Base-by-base conservation (phyloP, 2,329 filamentous ascomycete genomes). In the Colletotrichum lindemuthianum region DNA sequence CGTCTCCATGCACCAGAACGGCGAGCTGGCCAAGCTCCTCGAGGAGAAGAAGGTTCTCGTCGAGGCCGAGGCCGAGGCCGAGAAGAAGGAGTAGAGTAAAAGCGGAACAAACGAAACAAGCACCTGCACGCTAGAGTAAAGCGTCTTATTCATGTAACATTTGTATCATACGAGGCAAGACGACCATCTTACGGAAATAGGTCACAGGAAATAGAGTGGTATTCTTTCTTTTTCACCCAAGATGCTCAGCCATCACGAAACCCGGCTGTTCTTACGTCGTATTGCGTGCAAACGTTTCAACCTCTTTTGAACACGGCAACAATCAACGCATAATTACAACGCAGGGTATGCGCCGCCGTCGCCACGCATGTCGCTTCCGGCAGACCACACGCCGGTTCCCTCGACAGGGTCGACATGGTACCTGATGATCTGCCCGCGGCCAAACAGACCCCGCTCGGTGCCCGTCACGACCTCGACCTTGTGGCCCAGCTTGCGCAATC, bases 1-100 rank as follows among this genome's bases (percentile, higher is more conserved):
- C 71, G 90, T 98, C 76, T 91, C 90, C 2, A 98, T 99, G 96
- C 95, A 98, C 81, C 92, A 97, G 80, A 96, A 92, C 74, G 96
- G 96, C 34, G 93, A 96, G 70, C 81, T 99, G 72, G 92, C 93
- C 8, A 96, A 96, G 84, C 79, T 98, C 76, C 83, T 99, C 53
- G 92, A 97, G 75, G 92, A 97, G 79, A 97, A 97, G 84, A 88
- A 88, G 67, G 92, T 98, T n/a, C 79, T 99, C 60, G 77, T 79
- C 2, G 84, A 88, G 65, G 88, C 69, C 5, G 77, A 89, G 53
- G 73, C 61, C 32, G 75, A 89, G 53, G 73, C 61, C 32, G 75
- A 70, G 67, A 73, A 79, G 71, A 75, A 77, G 69, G 72, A 74
- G 69, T 74, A 70, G 63, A 69, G 10, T 4, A 16, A 7, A 4